phyloP scores from a whole-genome alignment of 2,329 filamentous ascomycete genomes.

The Hymenoscyphus linearis region DNA sequence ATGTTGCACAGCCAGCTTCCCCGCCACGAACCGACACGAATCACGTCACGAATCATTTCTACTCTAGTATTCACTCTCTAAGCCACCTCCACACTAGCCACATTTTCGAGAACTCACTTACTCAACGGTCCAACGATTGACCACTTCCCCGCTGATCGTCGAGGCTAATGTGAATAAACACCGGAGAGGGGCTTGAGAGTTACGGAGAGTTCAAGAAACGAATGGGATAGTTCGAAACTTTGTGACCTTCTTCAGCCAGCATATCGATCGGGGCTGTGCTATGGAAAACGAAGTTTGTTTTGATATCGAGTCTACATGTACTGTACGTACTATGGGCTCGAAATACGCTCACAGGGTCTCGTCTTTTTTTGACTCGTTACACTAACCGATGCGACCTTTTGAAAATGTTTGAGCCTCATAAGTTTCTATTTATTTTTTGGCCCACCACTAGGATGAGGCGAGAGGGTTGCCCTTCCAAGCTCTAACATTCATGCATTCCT shows the following conservation, averaged over 20 bases:
- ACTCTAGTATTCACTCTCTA: neutral
- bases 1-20: neutral
- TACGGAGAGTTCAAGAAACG: neutral
- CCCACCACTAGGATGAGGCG: neutral
- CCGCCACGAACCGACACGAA: conserved; percentile 4
- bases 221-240: neutral
- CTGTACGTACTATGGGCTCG: neutral
- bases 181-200: neutral
- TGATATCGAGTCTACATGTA: neutral
- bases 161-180: neutral
- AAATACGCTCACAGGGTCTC: neutral
- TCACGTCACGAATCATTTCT: neutral
- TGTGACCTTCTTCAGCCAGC: neutral
- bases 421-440: neutral
- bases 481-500: neutral
- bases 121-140: neutral
- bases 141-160: neutral
- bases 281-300: neutral
- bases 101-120: neutral
- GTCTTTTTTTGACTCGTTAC: neutral
- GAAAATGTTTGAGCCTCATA: neutral
- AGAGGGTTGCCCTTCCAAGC: neutral
- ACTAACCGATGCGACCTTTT: neutral
- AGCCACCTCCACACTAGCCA: conserved; percentile 1
- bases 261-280: neutral